A percentile compares a stretch with the other conserved stretches of the same genome.
Evolutionary conservation across 208 protist species (phyloP).

Genomic region (Leptomonas seymouri): DNA sequence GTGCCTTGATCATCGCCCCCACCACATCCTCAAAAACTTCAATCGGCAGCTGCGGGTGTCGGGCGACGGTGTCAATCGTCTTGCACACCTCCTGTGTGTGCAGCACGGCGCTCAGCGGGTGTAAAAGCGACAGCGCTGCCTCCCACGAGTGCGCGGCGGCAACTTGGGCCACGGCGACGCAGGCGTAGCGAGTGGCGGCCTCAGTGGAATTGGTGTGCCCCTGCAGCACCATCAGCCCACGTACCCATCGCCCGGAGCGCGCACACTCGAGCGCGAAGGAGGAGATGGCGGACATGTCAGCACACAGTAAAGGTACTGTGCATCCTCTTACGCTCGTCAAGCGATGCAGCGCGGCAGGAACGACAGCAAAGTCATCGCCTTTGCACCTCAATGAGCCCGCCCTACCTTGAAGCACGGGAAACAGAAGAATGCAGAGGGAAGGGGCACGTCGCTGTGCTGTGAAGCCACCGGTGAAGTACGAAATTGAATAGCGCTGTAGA

Average conservation of each 20-base stretch:
- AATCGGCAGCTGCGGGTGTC: constrained; percentile 21
- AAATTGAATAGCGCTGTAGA: constrained; percentile 8
- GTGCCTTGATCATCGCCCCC: constrained; percentile 1
- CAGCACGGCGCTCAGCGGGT: constrained; percentile 9
- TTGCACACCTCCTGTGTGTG: constrained; percentile 30
- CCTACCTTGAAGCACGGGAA: no score
- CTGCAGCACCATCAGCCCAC: constrained; percentile 69
- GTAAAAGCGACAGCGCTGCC: constrained; percentile 45
- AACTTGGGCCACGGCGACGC: constrained; percentile 44
- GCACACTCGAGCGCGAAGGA: constrained; percentile 74
- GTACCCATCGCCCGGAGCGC: constrained; percentile 60
- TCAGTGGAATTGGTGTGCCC: constrained; percentile 27
- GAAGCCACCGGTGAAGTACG: neutral
- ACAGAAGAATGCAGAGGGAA: no score
- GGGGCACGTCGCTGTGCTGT: neutral
- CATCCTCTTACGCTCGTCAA: no score
- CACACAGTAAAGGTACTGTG: neutral
- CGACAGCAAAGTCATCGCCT: no score
- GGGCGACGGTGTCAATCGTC: constrained; percentile 29
- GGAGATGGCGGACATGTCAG: constrained; percentile 57
- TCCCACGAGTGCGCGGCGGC: constrained; percentile 54
- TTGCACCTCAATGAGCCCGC: no score
- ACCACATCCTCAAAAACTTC: constrained; percentile 9
- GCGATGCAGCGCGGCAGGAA: neutral
- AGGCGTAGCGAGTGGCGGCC: constrained; percentile 32